These are phyloP conservation scores for Friedmanniomyces simplex DNA, from an alignment of 495 filamentous ascomycete genomes.

Conservation along the genomic window DNA sequence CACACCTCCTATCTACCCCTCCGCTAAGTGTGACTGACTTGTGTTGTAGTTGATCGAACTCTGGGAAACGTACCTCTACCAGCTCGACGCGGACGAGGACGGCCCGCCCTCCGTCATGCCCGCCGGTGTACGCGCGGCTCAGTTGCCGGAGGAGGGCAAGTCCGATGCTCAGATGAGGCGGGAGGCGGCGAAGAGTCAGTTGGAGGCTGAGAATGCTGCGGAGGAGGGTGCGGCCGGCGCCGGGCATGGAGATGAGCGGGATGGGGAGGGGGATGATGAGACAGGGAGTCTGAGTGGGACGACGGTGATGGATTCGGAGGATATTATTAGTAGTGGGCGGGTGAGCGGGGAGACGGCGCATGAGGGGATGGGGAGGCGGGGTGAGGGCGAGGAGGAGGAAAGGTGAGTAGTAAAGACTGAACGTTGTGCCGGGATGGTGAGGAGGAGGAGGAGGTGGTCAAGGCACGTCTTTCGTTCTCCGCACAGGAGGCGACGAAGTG, in stretches of 20 bases:
- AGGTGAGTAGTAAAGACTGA: too few species aligned
- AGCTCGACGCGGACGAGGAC: slow-evolving; percentile 87
- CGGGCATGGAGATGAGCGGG: background rate
- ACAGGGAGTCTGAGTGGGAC: slow-evolving; percentile 1
- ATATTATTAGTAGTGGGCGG: background rate
- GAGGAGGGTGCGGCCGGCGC: background rate
- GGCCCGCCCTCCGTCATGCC: slow-evolving; percentile 36
- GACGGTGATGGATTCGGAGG: background rate
- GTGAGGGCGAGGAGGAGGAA: background rate
- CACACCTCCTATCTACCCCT: background rate
- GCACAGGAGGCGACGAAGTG: too few species aligned
- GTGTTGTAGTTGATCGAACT: slow-evolving; percentile 79
- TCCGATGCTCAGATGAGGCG: slow-evolving; percentile 6
- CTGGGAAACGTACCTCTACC: slow-evolving; percentile 96
- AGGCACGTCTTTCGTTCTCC: too few species aligned
- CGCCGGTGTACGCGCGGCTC: slow-evolving; percentile 8
- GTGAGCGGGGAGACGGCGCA: background rate
- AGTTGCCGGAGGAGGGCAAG: background rate
- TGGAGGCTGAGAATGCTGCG: slow-evolving; percentile 6
- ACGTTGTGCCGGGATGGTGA: too few species aligned
- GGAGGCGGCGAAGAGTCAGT: slow-evolving; percentile 11
- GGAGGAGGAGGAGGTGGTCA: too few species aligned
- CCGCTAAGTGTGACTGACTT: slow-evolving; percentile 3
- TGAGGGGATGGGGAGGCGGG: background rate
- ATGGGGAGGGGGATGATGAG: background rate